These are phyloP conservation scores for Russula abietina DNA, from an alignment of 768 basidiomycete genomes.

Conservation along the genomic window DNA sequence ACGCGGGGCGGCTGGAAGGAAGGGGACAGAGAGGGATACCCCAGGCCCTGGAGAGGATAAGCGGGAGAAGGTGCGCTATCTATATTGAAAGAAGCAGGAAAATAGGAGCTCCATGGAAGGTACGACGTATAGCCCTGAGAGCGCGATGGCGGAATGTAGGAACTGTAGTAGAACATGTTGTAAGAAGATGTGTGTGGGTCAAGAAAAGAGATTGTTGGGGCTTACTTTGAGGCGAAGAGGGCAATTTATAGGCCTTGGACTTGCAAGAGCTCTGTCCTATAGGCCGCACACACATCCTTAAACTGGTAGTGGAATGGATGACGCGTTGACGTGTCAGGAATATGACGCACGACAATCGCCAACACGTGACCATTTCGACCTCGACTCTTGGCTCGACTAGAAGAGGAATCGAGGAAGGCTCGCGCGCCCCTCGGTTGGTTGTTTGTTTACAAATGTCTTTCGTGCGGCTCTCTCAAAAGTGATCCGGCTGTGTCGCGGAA, in stretches of 20 bases:
- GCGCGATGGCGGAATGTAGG: background rate
- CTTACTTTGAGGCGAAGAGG: background rate
- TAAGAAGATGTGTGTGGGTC: background rate
- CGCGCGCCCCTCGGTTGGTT: too few relatives aligned
- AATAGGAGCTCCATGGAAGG: background rate
- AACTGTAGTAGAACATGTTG: slow-evolving; percentile 10
- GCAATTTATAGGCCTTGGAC: slow-evolving; percentile 8
- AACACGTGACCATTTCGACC: too few relatives aligned
- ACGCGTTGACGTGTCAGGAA: too few relatives aligned
- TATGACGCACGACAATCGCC: too few relatives aligned
- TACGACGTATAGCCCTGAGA: background rate
- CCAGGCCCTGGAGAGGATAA: background rate
- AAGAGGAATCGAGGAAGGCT: too few relatives aligned
- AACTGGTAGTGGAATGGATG: too few relatives aligned
- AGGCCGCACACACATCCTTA: slow-evolving; percentile 18
- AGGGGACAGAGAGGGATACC: background rate
- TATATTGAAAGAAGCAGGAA: background rate
- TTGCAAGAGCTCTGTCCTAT: slow-evolving; percentile 2
- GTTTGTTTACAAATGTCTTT: too few relatives aligned
- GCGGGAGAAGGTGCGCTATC: background rate
- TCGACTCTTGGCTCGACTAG: too few relatives aligned
- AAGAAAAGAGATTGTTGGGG: background rate
- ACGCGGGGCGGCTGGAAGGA: background rate
- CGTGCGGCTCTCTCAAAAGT: too few relatives aligned
- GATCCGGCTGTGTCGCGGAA: too few relatives aligned